phyloP scores from a whole-genome alignment of 1,284 basidiomycete species.

The Sporisorium reilianum region DNA sequence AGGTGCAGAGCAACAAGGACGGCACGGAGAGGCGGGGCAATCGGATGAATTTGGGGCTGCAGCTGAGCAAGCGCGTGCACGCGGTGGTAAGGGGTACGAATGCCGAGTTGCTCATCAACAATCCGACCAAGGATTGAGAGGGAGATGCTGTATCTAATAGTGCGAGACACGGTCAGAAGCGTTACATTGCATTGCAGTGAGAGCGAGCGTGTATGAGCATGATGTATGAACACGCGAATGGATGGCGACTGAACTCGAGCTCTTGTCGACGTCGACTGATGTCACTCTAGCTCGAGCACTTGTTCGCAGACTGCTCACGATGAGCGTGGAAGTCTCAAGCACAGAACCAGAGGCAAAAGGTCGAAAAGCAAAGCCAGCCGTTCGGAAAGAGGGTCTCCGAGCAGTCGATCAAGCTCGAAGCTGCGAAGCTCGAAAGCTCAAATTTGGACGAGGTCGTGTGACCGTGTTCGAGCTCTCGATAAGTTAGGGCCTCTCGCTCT shows the following conservation, averaged over 20 bases:
- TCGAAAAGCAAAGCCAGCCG: no score
- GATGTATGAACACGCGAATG: background rate
- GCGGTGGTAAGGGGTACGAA: conserved; percentile 28
- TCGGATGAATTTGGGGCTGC: conserved; percentile 26
- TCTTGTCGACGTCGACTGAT: no score
- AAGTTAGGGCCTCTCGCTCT: no score
- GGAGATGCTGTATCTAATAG: background rate
- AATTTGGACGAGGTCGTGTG: conserved; percentile 17
- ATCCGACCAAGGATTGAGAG: conserved; percentile 31
- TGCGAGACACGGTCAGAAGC: no score
- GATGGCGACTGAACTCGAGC: background rate
- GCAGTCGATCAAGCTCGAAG: background rate
- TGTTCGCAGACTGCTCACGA: no score
- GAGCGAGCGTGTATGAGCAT: background rate
- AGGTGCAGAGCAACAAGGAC: conserved; percentile 35
- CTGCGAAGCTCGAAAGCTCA: no score
- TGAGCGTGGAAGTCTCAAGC: no score
- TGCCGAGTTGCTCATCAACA: conserved; percentile 38
- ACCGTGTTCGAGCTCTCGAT: background rate
- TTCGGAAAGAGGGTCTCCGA: background rate
- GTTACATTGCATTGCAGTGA: background rate
- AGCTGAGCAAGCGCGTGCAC: conserved; percentile 43
- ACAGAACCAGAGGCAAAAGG: no score
- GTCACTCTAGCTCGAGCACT: no score
- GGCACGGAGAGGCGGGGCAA: conserved; percentile 34